phyloP scores from a whole-genome alignment of 2,329 filamentous ascomycete genomes.

The Dendryphion nanum region DNA sequence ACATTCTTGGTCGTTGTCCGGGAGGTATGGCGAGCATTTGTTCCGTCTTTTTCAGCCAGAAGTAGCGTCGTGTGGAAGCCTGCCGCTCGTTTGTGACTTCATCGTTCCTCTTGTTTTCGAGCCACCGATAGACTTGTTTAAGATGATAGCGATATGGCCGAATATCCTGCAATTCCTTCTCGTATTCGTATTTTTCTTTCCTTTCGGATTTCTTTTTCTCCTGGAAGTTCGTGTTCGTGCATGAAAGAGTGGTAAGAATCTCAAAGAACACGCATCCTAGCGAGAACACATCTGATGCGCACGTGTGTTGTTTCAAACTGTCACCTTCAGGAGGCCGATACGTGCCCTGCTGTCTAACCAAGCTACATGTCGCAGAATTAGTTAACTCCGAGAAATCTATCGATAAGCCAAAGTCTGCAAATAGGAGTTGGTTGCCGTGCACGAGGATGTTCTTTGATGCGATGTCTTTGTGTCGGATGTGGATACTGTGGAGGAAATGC shows the following conservation, averaged over 20 bases:
- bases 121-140: too few relatives aligned
- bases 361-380: not conserved
- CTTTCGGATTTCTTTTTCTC: not conserved
- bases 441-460: constrained; percentile 17
- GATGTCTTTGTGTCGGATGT: constrained; percentile 15
- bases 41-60: not conserved
- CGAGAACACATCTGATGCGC: constrained; percentile 1
- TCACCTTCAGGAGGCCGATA: not conserved
- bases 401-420: constrained; percentile 17
- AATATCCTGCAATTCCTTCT: too few relatives aligned
- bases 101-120: not conserved
- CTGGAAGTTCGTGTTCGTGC: not conserved
- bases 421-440: constrained; percentile 6
- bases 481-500: constrained; percentile 11
- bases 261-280: not conserved
- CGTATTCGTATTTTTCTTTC: too few relatives aligned
- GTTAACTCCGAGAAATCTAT: not conserved
- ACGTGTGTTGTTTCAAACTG: not conserved
- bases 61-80: not conserved
- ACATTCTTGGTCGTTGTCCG: not conserved
- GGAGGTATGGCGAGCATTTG: not conserved
- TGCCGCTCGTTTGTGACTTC: not conserved
- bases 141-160: too few relatives aligned
- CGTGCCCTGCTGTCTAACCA: not conserved
- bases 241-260: not conserved